Conservation (phyloP, 371 early-diverging fungal genomes). For the Syncephalastrum contaminatum region DNA sequence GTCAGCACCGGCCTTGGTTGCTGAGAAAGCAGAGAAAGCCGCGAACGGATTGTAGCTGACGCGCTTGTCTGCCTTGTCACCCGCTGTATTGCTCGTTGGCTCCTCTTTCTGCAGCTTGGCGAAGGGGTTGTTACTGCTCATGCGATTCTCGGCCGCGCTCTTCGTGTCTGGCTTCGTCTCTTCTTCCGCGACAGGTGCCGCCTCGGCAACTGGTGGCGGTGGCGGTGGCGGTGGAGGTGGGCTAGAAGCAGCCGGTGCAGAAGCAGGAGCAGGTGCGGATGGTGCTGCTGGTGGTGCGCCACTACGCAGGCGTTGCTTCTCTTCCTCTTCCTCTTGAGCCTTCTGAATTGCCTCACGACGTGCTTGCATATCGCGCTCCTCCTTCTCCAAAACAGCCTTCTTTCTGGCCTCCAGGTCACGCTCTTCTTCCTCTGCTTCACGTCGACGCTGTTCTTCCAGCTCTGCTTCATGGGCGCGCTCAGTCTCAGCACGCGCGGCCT, state of each 20-base stretch:
- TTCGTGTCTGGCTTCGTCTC: not conserved
- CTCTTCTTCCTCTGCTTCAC: slow-evolving; percentile 28
- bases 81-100: slow-evolving; percentile 11
- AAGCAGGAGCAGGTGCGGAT: slow-evolving; percentile 1
- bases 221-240: slow-evolving; percentile 17
- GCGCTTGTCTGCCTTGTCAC: slow-evolving; percentile 27
- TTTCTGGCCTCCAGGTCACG: slow-evolving; percentile 28
- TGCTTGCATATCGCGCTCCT: slow-evolving; percentile 33
- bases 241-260: not conserved
- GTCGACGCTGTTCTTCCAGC: slow-evolving; percentile 5
- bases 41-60: slow-evolving; percentile 56
- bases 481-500: not conserved
- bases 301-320: slow-evolving; percentile 12
- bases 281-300: slow-evolving; percentile 4
- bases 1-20: slow-evolving; percentile 30
- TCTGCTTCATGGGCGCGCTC: slow-evolving; percentile 1
- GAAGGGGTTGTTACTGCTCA: slow-evolving; percentile 49
- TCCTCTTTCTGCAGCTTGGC: slow-evolving; percentile 34
- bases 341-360: slow-evolving; percentile 33
- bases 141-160: not conserved
- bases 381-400: slow-evolving; percentile 26
- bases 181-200: slow-evolving; percentile 6
- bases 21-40: slow-evolving; percentile 46
- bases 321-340: slow-evolving; percentile 35
- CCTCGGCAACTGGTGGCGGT: slow-evolving; percentile 8